Evolutionary conservation across 1,284 basidiomycete genomes (phyloP).

Genomic region (Cutaneotrichosporon mucoides): DNA sequence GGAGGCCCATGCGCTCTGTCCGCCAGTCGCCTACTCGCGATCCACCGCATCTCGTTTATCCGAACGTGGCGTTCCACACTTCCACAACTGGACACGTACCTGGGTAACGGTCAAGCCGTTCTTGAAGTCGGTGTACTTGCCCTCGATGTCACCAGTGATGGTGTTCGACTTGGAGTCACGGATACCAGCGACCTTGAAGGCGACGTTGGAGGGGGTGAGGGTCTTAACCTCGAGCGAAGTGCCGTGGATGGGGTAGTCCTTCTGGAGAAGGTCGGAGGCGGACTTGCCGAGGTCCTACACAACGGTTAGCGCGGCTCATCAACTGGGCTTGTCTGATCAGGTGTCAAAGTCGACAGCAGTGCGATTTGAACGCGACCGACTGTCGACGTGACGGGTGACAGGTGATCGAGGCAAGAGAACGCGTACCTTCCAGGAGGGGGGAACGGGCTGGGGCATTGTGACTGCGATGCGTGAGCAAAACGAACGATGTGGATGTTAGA

Average conservation of each 20-base stretch:
- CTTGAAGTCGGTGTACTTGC: constrained; percentile 80
- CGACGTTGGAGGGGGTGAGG: constrained; percentile 79
- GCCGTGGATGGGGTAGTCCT: constrained; percentile 84
- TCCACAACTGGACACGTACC: constrained; percentile 31
- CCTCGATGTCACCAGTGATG: constrained; percentile 84
- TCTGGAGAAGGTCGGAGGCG: constrained; percentile 87
- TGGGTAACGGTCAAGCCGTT: constrained; percentile 88
- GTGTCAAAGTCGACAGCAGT: too few relatives aligned
- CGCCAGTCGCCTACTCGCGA: background rate
- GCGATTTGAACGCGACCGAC: too few relatives aligned
- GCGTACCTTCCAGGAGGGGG: constrained; percentile 83
- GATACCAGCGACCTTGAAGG: constrained; percentile 79
- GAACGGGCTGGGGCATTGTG: constrained; percentile 79
- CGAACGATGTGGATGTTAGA: background rate
- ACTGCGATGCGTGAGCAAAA: constrained; percentile 1
- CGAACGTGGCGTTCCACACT: background rate
- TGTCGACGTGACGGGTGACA: background rate
- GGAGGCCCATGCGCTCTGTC: background rate
- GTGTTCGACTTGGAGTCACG: constrained; percentile 67
- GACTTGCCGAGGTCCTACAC: constrained; percentile 90
- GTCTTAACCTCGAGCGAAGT: constrained; percentile 89
- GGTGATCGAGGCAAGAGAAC: background rate
- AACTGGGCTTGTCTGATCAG: too few relatives aligned
- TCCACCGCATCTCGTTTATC: too few relatives aligned
- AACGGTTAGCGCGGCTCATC: background rate